Evolutionary conservation across 208 protist genomes (phyloP), one percentile per base, ranked within the genome.

Genomic region (Wallacemonas sp.): DNA sequence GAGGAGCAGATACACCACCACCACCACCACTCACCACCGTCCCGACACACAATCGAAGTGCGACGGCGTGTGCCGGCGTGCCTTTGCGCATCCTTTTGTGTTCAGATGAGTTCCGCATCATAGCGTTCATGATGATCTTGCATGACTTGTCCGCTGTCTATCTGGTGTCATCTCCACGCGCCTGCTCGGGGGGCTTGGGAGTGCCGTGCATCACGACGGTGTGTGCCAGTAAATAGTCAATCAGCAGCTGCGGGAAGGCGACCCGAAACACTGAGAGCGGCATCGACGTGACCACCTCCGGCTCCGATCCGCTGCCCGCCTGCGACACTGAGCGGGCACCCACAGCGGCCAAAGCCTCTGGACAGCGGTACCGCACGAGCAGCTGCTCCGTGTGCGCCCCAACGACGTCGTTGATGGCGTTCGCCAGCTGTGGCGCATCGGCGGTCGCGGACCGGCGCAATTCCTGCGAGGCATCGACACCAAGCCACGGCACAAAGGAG

Each of bases 181-280:
- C n/a, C n/a, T n/a, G n/a, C n/a, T n/a, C n/a, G n/a, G n/a, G n/a
- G n/a, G n/a, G n/a, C n/a, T 57, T n/a, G 10, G 30, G 3, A 21
- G 17, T 30, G 24, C 67, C 65, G 38, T 85, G 79, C 29, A 94
- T 50, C 3, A 94, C 73, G 5, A 92, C 36, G 10, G 81, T 69
- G 60, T 85, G 71, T 38, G 70, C 41, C 1, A 94, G 77, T 36
- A 94, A 46, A 50, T 83, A 94, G 58, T 89, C 83, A n/a, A 94
- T 63, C 42, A 94, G 77, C 34, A 87, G 45, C 69, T 94, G 88
- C 17, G 88, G 84, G 64, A 85, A 92, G 1, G 71, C 75, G 0
- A 73, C 63, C 19, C 88, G 85, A 38, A 94, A 92, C 15, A 94
- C 75, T 8, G 85, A 87, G 9, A 94, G 66, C 9, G 88, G 88